Evolutionary conservation across 2,329 filamentous ascomycete genomes (phyloP), one percentile per base, ranked within the genome.

Genomic region (Paraphaeosphaeria sporulosa): DNA sequence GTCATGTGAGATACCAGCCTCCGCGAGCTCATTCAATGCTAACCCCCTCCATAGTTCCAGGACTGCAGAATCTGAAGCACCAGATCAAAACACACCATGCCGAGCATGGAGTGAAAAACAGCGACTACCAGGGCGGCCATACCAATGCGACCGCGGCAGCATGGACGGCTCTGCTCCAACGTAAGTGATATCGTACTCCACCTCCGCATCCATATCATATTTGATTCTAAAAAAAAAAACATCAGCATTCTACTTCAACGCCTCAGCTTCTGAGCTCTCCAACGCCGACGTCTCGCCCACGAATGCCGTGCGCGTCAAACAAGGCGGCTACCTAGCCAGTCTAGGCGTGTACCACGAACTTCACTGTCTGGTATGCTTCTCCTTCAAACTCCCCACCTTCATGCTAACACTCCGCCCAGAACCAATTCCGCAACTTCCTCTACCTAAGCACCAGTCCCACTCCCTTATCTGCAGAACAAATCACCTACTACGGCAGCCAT

Each of bases 291-390:
- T 36, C 9, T 17, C 43, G 13, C 15, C n/a, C 5, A 8, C 32
- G 15, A 17, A 30, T 12, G 51, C 57, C 8, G 57, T 62, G 4
- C 32, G 36, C 36, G 47, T 56, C 19, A 27, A 32, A 5, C 21
- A 43, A 7, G 52, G 50, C 19, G 60, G 57, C n/a, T 62, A 56
- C 44, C 13, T 62, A 1, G 57, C 51, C 21, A 48, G 27, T 30
- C 47, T 59, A 21, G 57, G 57, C 12, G 60, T 62, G 5, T 62
- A 62, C 36, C 60, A 62, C 27, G 56, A 62, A 13, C 27, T 62
- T 4, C 60, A 62, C 44, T 62, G 60, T 32, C 25, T 62, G 10
- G 59, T 58, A 55, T 5, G 34, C 30, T 53, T 12, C 21, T 8
- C 42, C 4, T 6, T 17, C 19, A 13, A 27, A 2, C 23, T 2